Evolutionary conservation across 345 rosid genomes (phyloP), one percentile per base, ranked within the genome.

Genomic region (Reutealis trisperma): DNA sequence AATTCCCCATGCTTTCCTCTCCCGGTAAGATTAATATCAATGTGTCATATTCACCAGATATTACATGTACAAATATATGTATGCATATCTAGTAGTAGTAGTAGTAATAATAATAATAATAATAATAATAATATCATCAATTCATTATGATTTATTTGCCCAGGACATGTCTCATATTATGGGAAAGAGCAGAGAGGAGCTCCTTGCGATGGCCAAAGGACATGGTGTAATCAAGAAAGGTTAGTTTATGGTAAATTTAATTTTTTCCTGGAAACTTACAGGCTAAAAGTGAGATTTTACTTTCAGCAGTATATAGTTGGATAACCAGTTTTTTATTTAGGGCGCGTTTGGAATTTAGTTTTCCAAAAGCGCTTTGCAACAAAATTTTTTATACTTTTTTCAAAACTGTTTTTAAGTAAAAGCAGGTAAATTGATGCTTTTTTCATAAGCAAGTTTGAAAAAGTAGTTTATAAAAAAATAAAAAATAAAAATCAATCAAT

Each of bases 151-250:
- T 72, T 79, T 74, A 19, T 71, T 51, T 73, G 22, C 72, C 45
- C 76, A 93, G 98, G 97, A 92, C 85, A 78, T 96, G 88, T 93
- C 98, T 83, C 93, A 74, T 88, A 89, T 93, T 63, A 84, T 78
- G 90, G 97, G 97, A 66, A 96, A 93, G 87, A 90, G 88, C 85
- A 88, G 85, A 87, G 97, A 92, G 63, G 98, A 96, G 85, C 97
- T 96, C 74, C 84, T 96, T 85, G 93, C 97, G n/a, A 92, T 93
- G 94, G 90, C 91, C 44, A 88, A 86, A 83, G 87, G 71, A 64
- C 72, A 76, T 69, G 72, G 42, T 69, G 85, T 73, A 62, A 83
- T 84, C 67, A 91, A 86, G 85, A 83, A 80, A 86, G 96, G 98
- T 93, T 67, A 72, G 85, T 60, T 74, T 75, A 47, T 61, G 32